Evolutionary conservation across 352 stramenopile genomes (phyloP), one percentile per base, ranked within the genome.

Genomic region (Phytophthora multivora): DNA sequence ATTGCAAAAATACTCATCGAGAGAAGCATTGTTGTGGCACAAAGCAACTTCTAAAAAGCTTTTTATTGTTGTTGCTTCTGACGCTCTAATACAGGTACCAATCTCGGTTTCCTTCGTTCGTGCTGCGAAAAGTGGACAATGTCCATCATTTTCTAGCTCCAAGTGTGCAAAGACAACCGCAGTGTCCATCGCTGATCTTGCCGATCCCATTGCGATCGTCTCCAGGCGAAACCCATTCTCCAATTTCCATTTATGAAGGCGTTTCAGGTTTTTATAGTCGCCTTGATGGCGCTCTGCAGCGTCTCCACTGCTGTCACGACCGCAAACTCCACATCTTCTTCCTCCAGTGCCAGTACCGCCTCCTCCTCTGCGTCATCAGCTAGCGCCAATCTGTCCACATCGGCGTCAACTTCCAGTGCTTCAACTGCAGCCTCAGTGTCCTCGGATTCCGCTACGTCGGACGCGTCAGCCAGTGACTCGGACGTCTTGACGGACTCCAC

Each of bases 181-280:
- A 25, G 25, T 51, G 43, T 39, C 23, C 46, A 53, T 41, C 46
- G 28, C 8, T 23, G 19, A 31, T 31, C 31, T 31, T 21, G 15
- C 40, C 18, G 40, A n/a, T 30, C 40, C 31, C 3, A 30, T 19
- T 26, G n/a, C 19, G 16, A 35, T 21, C 21, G 38, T 35, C 18
- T 47, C 19, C 6, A 33, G 11, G 19, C 0, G 15, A 46, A 18
- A 1, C 28, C 48, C 50, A 57, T 28, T 57, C 4, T 30, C 3
- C 36, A 48, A 48, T 48, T 57, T 12, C 16, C 36, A 21, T 25
- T n/a, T 21, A 70, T 70, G 55, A 58, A 70, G 55, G 26, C 54
- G 39, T 40, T 70, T 35, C 49, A 59, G 26, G 19, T 66, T 6
- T 10, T 71, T 11, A 1, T 57, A 8, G 8, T 66, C n/a, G 30